Percentiles rank a stretch among this genome's conserved stretches.
Evolutionary conservation across 1,284 basidiomycete genomes (phyloP).

Genomic region (Tylopilus sp.): DNA sequence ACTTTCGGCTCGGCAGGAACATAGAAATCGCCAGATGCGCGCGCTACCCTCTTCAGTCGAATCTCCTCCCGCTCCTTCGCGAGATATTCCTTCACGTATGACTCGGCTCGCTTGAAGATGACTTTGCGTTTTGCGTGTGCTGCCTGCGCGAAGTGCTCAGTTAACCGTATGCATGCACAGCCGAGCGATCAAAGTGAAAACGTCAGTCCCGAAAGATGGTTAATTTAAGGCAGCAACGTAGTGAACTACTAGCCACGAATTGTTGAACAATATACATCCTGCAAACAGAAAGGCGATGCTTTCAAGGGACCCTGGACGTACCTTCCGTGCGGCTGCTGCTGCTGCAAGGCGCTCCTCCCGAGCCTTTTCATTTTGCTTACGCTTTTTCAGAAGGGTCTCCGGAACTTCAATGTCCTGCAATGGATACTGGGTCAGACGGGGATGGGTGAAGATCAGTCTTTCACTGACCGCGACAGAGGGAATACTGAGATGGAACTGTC

Average conservation of each 20-base stretch:
- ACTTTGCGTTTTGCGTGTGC: conserved; percentile 91
- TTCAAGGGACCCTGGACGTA: conserved; percentile 41
- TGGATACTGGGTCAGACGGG: conserved; percentile 26
- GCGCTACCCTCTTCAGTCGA: conserved; percentile 90
- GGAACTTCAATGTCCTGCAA: conserved; percentile 86
- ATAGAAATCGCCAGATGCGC: conserved; percentile 94
- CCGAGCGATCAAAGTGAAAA: conserved; percentile 15
- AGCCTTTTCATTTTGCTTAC: conserved; percentile 97
- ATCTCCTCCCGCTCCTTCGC: conserved; percentile 95
- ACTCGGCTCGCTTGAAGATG: conserved; percentile 99
- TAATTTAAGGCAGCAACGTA: conserved; percentile 78
- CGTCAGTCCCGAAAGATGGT: conserved; percentile 98
- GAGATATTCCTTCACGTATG: conserved; percentile 97
- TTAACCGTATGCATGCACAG: not conserved
- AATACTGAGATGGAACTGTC: conserved; percentile 42
- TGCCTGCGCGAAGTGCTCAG: conserved; percentile 50
- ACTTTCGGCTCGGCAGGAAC: conserved; percentile 96
- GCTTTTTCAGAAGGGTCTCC: conserved; percentile 99
- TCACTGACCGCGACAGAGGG: conserved; percentile 66
- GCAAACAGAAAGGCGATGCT: conserved; percentile 21
- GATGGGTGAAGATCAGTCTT: conserved; percentile 11
- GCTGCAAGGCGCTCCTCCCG: conserved; percentile 92
- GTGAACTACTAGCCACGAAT: conserved; percentile 61
- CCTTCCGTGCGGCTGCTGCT: conserved; percentile 89
- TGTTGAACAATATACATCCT: conserved; percentile 81